Evolutionary conservation across 768 basidiomycete species (phyloP), one percentile per base, ranked within the genome.

Genomic region (Lentinus brumalis): DNA sequence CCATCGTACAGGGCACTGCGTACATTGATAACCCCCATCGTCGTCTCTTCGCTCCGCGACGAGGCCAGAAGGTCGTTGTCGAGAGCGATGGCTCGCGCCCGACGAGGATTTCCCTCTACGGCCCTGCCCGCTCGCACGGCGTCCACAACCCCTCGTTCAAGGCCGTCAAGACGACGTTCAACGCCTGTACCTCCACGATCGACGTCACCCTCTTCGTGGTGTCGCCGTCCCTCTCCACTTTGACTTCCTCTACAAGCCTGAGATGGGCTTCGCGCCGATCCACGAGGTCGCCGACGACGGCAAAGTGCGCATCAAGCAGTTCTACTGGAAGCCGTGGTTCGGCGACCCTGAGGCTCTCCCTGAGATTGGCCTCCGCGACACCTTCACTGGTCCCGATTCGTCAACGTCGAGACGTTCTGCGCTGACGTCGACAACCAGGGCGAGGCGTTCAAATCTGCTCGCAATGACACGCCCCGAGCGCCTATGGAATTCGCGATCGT

Each of bases 401-500:
- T 78, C 8, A 87, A 87, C 35, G 83, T 99, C 12, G 93, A 97
- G 74, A 81, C 83, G 11, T 99, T 99, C 82, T 96, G 94, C 68
- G 83, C 87, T 29, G 89, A 98, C 51, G 86, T 98, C 57, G 96
- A 95, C 35, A 98, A 98, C 75, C 88, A 96, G 69, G 89, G 86
- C 32, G 96, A 94, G 71, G 83, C 84, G 1, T 99, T 96, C 83
- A 94, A 96, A 83, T 79, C 83, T 12, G 85, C 81, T 3, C 83
- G 94, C 58, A 87, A 81, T 50, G 79, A 81, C 26, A 80, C 81
- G 38, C 85, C 94, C 46, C 85, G 91, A 69, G 94, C 96, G 1
- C 97, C 97, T 0, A 96, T 99, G 93, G 96, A 98, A 77, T 98
- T 97, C 68, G 94, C 96, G 26, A 99, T 99, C 70, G 96, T 98